Evolutionary conservation across 371 early-diverging fungal species (phyloP).

Genomic region (Fennellomyces sp.): DNA sequence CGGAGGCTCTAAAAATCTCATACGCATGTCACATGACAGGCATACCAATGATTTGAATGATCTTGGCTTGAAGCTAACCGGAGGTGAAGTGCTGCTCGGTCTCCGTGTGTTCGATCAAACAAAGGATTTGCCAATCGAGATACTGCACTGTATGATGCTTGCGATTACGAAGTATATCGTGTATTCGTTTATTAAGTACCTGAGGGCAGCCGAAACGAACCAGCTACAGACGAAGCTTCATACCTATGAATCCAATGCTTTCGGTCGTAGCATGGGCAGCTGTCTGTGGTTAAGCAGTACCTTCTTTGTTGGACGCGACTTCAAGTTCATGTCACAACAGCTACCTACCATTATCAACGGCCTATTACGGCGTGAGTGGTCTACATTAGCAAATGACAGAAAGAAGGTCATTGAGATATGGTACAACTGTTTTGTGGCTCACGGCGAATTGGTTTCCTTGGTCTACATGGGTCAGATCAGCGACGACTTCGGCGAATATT

Average conservation of each 20-base stretch:
- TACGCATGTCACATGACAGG: too few relatives aligned
- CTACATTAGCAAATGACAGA: neutral
- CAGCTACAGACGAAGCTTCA: too few relatives aligned
- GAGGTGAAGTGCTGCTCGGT: neutral
- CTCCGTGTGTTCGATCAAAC: neutral
- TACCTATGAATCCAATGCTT: neutral
- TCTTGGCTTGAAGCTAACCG: neutral
- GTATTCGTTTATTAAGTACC: neutral
- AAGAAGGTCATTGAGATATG: too few relatives aligned
- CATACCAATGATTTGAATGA: neutral
- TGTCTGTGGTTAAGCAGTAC: too few relatives aligned
- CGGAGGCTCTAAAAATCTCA: neutral
- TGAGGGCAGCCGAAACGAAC: neutral
- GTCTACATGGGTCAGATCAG: neutral
- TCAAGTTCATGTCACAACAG: too few relatives aligned
- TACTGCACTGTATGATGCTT: constrained; percentile 5
- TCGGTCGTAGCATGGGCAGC: neutral
- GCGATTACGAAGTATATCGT: neutral
- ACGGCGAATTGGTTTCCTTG: neutral
- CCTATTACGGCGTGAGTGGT: neutral
- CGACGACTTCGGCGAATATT: neutral
- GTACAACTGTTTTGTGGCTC: neutral
- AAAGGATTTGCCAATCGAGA: neutral
- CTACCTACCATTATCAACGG: neutral
- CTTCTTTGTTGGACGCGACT: constrained; percentile 8